phyloP scores from a whole-genome alignment of 768 basidiomycete species.

The Rhodotorula sphaerocarpa region DNA sequence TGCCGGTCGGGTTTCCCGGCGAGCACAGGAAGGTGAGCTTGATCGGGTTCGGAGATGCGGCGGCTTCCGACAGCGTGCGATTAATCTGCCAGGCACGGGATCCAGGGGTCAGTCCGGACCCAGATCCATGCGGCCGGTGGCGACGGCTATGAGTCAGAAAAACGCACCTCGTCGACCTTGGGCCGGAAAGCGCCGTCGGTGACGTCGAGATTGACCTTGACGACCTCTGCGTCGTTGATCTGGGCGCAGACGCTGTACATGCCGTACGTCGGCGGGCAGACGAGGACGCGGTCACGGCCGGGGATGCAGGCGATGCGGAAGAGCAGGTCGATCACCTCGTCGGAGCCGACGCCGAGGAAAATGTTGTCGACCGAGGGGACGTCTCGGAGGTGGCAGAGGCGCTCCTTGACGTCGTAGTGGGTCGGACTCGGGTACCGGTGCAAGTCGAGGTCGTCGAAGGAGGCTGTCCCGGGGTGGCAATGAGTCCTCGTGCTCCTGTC shows the following conservation, averaged over 20 bases:
- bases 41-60: constrained; percentile 47
- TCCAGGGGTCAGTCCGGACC: neutral
- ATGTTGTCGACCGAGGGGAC: constrained; percentile 58
- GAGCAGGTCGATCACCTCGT: constrained; percentile 90
- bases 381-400: constrained; percentile 63
- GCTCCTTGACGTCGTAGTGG: constrained; percentile 65
- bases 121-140: neutral
- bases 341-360: constrained; percentile 92
- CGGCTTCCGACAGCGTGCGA: constrained; percentile 51
- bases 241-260: constrained; percentile 95
- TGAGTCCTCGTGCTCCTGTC: neutral
- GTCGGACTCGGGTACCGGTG: constrained; percentile 93
- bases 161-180: constrained; percentile 58
- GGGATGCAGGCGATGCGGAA: constrained; percentile 83
- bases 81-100: constrained; percentile 54
- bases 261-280: constrained; percentile 82
- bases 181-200: constrained; percentile 78
- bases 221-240: constrained; percentile 80
- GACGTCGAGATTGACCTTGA: constrained; percentile 67
- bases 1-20: constrained; percentile 94
- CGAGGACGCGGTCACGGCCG: constrained; percentile 65
- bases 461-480: neutral
- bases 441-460: constrained; percentile 45
- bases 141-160: neutral
- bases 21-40: constrained; percentile 93